Evolutionary conservation across 331 rosid genomes (phyloP), one percentile per base, ranked within the genome.

Genomic region (Stylosanthes scabra): DNA sequence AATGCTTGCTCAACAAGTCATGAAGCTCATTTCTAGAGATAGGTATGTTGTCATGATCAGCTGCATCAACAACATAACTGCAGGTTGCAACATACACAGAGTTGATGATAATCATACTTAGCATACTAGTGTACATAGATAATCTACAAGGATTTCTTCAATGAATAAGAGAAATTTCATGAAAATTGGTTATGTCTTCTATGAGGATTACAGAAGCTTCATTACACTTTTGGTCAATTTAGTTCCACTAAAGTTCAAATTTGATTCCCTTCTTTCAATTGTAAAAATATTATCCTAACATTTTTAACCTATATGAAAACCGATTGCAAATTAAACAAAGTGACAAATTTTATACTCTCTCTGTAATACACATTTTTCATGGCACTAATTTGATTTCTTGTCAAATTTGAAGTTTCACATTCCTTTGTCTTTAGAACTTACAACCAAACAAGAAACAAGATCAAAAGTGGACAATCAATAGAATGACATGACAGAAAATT

Each of bases 31-130:
- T 61, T 81, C 62, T 83, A 8, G 88, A 81, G 74, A 76, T 75
- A 28, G 81, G 46, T 56, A 84, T 60, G 41, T 81, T 84, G 25
- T 83, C 88, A 27, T 46, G 12, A 81, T 85, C 88, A 67, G 87
- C 91, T n/a, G 87, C 87, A 83, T 89, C 90, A 61, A 86, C 92
- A 20, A 85, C 90, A 77, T 83, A 86, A 15, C 88, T 86, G 84
- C 66, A 37, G 55, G 29, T 66, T 71, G 55, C 40, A 78, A 59
- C 78, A 80, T 12, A 71, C 76, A 49, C 39, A 34, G 66, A 51
- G 75, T 58, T 66, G 47, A 61, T 66, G 68, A 31, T n/a, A 31
- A 49, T 45, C 28, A 27, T 51, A 55, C 64, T 28, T 29, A 74
- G 60, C 62, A n/a, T n/a, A n/a, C n/a, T n/a, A n/a, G n/a, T n/a